Evolutionary conservation across 108 stramenopile genomes (phyloP).

Genomic region (Chaetoceros tenuissimus): DNA sequence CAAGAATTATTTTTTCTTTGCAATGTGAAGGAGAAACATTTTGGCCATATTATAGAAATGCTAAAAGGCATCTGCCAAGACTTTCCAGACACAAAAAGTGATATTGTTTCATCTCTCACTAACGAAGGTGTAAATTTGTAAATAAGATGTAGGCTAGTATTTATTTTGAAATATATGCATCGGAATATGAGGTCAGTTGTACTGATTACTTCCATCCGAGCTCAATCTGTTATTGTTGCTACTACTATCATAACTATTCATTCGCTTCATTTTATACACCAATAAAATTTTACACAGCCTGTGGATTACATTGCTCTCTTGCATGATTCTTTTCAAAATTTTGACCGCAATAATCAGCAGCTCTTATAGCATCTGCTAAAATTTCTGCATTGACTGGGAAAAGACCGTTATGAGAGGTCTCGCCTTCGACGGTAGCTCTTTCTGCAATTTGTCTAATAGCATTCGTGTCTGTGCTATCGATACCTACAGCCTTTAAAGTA

Average conservation of each 20-base stretch:
- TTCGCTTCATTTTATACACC: no score
- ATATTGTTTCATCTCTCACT: neutral
- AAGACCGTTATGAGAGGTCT: neutral
- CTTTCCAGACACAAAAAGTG: neutral
- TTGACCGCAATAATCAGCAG: neutral
- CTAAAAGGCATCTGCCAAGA: neutral
- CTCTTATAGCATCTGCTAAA: constrained; percentile 1
- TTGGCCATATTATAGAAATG: neutral
- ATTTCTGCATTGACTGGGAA: neutral
- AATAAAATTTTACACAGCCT: no score
- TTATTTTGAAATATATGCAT: no score
- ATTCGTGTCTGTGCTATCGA: neutral
- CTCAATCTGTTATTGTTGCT: no score
- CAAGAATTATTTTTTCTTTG: neutral
- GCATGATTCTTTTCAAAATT: neutral
- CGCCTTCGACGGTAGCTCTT: neutral
- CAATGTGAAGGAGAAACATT: neutral
- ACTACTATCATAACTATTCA: no score
- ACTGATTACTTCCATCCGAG: no score
- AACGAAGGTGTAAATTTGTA: neutral
- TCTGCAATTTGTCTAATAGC: constrained; percentile 1
- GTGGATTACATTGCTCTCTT: no score
- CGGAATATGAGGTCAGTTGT: no score
- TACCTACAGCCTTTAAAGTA: neutral
- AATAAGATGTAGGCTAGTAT: no score